phyloP scores from a whole-genome alignment of 768 basidiomycete genomes.

The Cyathus striatus region DNA sequence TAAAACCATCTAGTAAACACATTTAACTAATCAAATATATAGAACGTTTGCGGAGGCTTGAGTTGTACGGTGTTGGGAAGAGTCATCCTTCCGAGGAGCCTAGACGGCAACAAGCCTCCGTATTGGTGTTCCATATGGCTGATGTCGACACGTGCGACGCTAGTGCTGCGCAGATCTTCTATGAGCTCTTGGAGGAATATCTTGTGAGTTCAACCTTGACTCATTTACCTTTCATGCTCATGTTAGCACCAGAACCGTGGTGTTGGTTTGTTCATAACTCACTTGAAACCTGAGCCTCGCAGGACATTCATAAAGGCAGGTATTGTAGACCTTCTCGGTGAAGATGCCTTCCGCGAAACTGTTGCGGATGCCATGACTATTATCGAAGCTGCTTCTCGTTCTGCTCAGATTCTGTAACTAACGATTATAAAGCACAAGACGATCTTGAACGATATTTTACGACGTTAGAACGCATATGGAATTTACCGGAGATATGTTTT shows the following conservation, averaged over 20 bases:
- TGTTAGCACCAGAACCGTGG: slow-evolving; percentile 32
- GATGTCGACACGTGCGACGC: slow-evolving; percentile 92
- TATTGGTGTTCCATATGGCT: slow-evolving; percentile 88
- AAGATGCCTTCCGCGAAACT: slow-evolving; percentile 41
- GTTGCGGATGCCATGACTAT: slow-evolving; percentile 49
- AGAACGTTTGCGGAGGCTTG: slow-evolving; percentile 81
- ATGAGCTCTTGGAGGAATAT: slow-evolving; percentile 76
- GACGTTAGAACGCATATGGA: too few relatives aligned
- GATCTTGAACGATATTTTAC: too few relatives aligned
- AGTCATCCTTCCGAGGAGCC: slow-evolving; percentile 90
- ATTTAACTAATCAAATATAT: slow-evolving; percentile 31
- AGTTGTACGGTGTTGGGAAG: slow-evolving; percentile 77
- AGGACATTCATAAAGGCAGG: slow-evolving; percentile 46
- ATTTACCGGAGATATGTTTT: too few relatives aligned
- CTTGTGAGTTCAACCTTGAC: slow-evolving; percentile 34
- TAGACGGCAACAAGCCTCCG: slow-evolving; percentile 64
- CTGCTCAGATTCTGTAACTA: too few relatives aligned
- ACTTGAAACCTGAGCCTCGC: slow-evolving; percentile 33
- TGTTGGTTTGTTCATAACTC: slow-evolving; percentile 48
- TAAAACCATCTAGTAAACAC: background rate
- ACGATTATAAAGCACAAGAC: too few relatives aligned
- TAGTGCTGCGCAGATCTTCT: slow-evolving; percentile 82
- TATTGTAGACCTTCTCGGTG: slow-evolving; percentile 42
- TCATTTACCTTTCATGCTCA: background rate
- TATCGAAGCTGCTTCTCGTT: too few relatives aligned